Evolutionary conservation across 805 yeast genomes (phyloP).

Genomic region (Brettanomyces nanus): DNA sequence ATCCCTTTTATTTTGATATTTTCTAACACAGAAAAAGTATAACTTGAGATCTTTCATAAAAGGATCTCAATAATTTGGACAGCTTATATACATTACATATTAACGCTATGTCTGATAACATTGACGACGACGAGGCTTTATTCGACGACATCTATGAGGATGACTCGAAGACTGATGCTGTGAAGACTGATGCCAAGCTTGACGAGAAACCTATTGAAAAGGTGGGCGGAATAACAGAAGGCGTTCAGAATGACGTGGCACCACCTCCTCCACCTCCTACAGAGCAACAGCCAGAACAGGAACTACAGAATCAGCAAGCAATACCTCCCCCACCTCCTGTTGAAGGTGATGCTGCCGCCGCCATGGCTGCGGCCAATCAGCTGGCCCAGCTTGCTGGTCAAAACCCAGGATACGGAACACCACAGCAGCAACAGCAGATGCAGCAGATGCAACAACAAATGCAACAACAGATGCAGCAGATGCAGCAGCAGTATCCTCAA

Average conservation of each 20-base stretch:
- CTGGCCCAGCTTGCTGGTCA: conserved; percentile 1
- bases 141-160: conserved; percentile 78
- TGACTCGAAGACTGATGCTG: conserved; percentile 19
- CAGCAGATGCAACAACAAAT: conserved; percentile 16
- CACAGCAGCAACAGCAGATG: conserved; percentile 3
- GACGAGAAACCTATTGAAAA: conserved; percentile 10
- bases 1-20: too few relatives aligned
- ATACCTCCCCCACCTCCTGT: too few relatives aligned
- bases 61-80: too few relatives aligned
- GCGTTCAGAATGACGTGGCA: conserved; percentile 5
- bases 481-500: conserved; percentile 10
- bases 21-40: too few relatives aligned
- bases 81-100: too few relatives aligned
- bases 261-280: background rate
- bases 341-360: conserved; percentile 4
- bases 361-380: conserved; percentile 7
- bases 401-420: background rate
- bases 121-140: conserved; percentile 90
- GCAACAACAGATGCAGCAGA: conserved; percentile 9
- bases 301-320: conserved; percentile 8
- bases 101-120: conserved; percentile 27
- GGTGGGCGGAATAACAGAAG: conserved; percentile 1
- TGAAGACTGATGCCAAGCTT: background rate
- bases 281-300: conserved; percentile 7
- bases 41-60: too few relatives aligned